phyloP scores from a whole-genome alignment of 495 filamentous ascomycete species.

The Trichoderma orchidacearum region DNA sequence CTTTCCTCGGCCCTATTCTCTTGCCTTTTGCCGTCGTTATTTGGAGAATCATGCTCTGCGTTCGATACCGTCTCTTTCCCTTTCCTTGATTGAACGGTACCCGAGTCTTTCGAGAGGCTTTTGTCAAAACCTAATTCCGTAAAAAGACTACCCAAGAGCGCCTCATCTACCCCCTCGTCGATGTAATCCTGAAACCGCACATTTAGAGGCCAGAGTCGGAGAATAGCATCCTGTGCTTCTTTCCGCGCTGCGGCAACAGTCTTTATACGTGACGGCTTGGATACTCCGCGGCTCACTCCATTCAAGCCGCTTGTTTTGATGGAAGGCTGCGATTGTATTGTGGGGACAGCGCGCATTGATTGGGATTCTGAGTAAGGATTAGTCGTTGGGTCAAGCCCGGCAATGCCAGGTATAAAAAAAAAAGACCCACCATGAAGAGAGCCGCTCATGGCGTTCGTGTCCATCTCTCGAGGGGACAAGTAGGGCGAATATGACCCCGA shows the following conservation, averaged over 20 bases:
- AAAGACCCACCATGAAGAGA: background rate
- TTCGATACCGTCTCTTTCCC: background rate
- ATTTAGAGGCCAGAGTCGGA: slow-evolving; percentile 47
- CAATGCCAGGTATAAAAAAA: background rate
- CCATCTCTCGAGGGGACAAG: slow-evolving; percentile 29
- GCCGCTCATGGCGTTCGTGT: slow-evolving; percentile 7
- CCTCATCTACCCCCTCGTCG: slow-evolving; percentile 54
- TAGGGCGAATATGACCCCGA: slow-evolving; percentile 41
- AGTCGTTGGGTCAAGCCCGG: background rate
- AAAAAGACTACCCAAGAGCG: slow-evolving; percentile 49
- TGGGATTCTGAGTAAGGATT: background rate
- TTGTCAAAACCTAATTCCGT: slow-evolving; percentile 44
- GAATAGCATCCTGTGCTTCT: slow-evolving; percentile 55
- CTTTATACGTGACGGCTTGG: slow-evolving; percentile 3
- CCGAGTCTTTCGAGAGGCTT: slow-evolving; percentile 5
- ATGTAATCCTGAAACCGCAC: slow-evolving; percentile 57
- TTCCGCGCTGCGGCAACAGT: slow-evolving; percentile 41
- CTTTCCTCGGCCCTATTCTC: background rate
- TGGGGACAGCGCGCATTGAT: background rate
- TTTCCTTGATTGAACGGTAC: background rate
- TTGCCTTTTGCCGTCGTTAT: slow-evolving; percentile 1
- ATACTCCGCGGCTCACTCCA: background rate
- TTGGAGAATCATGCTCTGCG: background rate
- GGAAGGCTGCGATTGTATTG: background rate
- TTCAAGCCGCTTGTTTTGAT: background rate